Conservation (phyloP, 305 asterid species). For the Rubia peregrina region DNA sequence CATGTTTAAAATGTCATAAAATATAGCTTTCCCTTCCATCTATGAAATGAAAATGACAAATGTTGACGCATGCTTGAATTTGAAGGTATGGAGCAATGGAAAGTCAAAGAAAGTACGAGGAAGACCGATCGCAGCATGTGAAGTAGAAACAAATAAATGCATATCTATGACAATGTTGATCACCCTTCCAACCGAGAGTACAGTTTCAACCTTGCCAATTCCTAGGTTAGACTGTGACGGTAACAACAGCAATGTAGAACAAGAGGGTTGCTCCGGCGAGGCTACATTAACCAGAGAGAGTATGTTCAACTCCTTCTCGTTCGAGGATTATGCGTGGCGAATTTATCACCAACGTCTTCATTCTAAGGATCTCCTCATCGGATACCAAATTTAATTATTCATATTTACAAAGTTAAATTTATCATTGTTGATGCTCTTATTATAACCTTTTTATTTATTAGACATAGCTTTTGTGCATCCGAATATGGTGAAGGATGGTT, state of each 20-base stretch:
- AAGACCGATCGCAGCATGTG: constrained; percentile 24
- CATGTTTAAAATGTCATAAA: too few species aligned
- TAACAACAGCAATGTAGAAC: neutral
- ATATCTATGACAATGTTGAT: constrained; percentile 48
- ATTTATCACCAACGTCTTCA: constrained; percentile 50
- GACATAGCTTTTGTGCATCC: too few species aligned
- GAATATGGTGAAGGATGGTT: too few species aligned
- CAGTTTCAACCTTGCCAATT: constrained; percentile 33
- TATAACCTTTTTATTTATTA: too few species aligned
- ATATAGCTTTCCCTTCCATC: too few species aligned
- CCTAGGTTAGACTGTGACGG: constrained; percentile 15
- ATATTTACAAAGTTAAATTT: too few species aligned
- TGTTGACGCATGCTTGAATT: too few species aligned
- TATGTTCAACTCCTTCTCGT: constrained; percentile 39
- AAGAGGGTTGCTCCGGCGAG: neutral
- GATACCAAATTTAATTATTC: constrained; percentile 26
- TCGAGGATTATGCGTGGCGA: constrained; percentile 76
- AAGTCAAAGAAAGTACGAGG: constrained; percentile 65
- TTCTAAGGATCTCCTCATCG: constrained; percentile 49
- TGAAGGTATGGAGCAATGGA: constrained; percentile 86
- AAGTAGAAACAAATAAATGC: neutral
- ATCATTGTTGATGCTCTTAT: too few species aligned
- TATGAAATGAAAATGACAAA: too few species aligned
- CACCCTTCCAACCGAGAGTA: constrained; percentile 47
- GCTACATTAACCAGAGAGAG: constrained; percentile 16